A percentile compares a stretch with the other conserved stretches of the same genome.
phyloP scores from a whole-genome alignment of 2,329 filamentous ascomycete genomes.

The Acrocalymma vagum region DNA sequence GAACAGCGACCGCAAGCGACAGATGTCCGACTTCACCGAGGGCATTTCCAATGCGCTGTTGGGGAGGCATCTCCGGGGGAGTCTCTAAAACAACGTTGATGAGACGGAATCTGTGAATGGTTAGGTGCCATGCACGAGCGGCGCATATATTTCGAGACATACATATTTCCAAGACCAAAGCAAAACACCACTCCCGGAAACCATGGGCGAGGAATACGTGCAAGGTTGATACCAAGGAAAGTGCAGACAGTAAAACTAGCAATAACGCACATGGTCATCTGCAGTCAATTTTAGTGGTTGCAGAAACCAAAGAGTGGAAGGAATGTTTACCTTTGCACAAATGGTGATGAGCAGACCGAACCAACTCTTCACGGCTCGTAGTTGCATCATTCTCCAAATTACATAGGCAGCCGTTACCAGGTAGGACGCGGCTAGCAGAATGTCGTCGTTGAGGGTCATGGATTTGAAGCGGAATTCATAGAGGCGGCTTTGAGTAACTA shows the following conservation, averaged over 20 bases:
- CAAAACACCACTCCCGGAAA: conserved; percentile 81
- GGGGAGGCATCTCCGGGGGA: conserved; percentile 72
- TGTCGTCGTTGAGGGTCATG: conserved; percentile 71
- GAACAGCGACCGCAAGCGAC: conserved; percentile 71
- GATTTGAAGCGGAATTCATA: conserved; percentile 84
- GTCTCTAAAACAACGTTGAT: conserved; percentile 81
- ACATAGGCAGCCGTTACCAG: conserved; percentile 71
- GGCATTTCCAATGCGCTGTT: conserved; percentile 74
- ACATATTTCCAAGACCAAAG: conserved; percentile 80
- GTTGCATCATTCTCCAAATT: conserved; percentile 70
- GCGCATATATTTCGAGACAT: conserved; percentile 20
- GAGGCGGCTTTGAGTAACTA: conserved; percentile 64
- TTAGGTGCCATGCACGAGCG: conserved; percentile 13
- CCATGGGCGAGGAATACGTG: conserved; percentile 75
- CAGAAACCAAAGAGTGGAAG: background rate
- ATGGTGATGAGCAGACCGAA: conserved; percentile 77
- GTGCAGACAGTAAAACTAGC: conserved; percentile 84
- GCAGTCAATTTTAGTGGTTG: conserved; percentile 17
- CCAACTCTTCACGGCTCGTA: conserved; percentile 79
- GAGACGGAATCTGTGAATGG: conserved; percentile 66
- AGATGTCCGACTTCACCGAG: conserved; percentile 77
- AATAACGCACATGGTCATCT: conserved; percentile 74
- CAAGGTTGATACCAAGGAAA: conserved; percentile 77
- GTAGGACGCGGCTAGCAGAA: conserved; percentile 72
- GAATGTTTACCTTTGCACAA: conserved; percentile 64